A percentile compares a stretch with the other conserved stretches of the same genome.
Evolutionary conservation across 352 stramenopile species (phyloP).

Genomic region (Lagenidium sp.): DNA sequence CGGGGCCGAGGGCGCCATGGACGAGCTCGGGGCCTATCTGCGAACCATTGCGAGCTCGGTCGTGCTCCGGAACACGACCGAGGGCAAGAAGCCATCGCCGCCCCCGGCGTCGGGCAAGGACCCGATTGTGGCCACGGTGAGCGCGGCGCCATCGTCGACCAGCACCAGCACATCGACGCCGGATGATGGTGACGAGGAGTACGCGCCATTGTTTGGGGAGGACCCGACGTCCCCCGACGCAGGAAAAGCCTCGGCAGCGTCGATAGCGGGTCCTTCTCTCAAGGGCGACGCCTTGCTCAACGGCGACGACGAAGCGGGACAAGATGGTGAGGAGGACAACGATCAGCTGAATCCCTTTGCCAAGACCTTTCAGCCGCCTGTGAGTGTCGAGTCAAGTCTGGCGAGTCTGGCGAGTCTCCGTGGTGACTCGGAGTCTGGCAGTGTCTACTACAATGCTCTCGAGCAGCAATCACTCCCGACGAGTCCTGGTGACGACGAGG

Average conservation of each 20-base stretch:
- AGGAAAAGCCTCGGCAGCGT: conserved; percentile 3
- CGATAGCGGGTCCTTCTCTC: no score
- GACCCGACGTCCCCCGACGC: neutral
- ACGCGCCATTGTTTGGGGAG: conserved; percentile 2
- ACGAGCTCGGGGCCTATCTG: conserved; percentile 61
- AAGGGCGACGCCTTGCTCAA: no score
- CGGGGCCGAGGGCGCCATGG: conserved; percentile 38
- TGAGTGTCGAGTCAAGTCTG: conserved; percentile 23
- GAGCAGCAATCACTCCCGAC: conserved; percentile 8
- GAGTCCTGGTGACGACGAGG: conserved; percentile 4
- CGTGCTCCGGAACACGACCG: conserved; percentile 37
- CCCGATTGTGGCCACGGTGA: neutral
- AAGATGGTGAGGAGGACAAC: no score
- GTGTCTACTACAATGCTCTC: conserved; percentile 19
- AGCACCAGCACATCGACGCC: neutral
- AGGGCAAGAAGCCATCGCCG: neutral
- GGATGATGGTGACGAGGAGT: neutral
- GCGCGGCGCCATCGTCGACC: neutral
- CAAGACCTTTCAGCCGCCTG: conserved; percentile 27
- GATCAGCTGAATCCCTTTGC: conserved; percentile 68
- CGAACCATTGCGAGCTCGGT: conserved; percentile 51
- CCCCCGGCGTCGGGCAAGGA: no score
- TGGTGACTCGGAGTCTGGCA: conserved; percentile 13
- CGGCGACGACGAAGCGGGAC: no score
- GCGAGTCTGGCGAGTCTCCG: conserved; percentile 20